phyloP scores from a whole-genome alignment of 148 eudicot genomes.

The Dianthus caryophyllus region DNA sequence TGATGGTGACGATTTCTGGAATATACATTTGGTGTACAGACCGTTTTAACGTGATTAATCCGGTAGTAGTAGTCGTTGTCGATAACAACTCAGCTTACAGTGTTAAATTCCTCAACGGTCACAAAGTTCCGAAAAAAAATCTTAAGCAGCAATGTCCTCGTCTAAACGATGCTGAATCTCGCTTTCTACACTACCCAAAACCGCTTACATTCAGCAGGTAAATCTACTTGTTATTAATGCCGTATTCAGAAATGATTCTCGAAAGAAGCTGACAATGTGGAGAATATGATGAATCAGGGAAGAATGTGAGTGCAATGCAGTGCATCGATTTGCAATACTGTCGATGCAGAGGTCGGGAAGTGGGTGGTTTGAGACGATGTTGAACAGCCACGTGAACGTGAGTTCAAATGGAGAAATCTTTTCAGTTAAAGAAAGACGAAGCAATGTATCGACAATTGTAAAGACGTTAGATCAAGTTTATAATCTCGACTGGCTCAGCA shows the following conservation, averaged over 20 bases:
- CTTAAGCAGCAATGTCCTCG: slow-evolving; percentile 23
- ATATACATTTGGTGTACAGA: slow-evolving; percentile 44
- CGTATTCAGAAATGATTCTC: too few species aligned
- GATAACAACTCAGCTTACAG: background rate
- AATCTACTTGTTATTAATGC: background rate
- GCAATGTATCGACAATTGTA: slow-evolving; percentile 38
- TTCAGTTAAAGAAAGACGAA: slow-evolving; percentile 41
- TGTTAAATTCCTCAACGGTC: background rate
- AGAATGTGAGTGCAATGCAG: slow-evolving; percentile 68
- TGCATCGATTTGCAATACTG: slow-evolving; percentile 51
- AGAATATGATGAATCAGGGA: slow-evolving; percentile 30
- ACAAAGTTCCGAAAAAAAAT: background rate
- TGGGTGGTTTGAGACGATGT: slow-evolving; percentile 87
- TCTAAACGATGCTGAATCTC: slow-evolving; percentile 17
- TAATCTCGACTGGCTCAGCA: slow-evolving; percentile 59
- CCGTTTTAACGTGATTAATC: slow-evolving; percentile 30
- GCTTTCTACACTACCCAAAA: slow-evolving; percentile 51
- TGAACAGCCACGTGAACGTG: slow-evolving; percentile 66
- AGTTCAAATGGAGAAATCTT: slow-evolving; percentile 79
- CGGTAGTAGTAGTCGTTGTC: background rate
- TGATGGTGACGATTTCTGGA: slow-evolving; percentile 51
- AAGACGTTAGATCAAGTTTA: slow-evolving; percentile 51
- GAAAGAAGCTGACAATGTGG: background rate
- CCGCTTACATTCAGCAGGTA: slow-evolving; percentile 54
- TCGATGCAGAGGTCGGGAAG: slow-evolving; percentile 94